Evolutionary conservation across 805 yeast genomes (phyloP), one percentile per base, ranked within the genome.

Genomic region (Barnettozyma sp.): DNA sequence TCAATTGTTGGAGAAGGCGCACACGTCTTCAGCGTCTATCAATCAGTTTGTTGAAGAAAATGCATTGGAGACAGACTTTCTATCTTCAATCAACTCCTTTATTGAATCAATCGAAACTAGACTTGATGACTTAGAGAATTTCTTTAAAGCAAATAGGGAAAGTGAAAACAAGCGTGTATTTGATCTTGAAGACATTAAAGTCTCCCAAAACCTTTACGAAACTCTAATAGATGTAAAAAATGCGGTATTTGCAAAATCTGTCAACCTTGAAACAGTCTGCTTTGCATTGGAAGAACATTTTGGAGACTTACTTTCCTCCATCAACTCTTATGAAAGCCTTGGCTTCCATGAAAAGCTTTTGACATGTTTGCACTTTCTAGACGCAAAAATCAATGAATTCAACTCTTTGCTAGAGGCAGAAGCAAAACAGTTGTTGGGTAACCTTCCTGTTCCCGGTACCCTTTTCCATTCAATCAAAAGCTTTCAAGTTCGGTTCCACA

Each of bases 331-430:
- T 20, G 37, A 51, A 18, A 41, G 36, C 5, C 28, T 53, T 6
- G 46, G 54, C 4, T 44, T 51, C 38, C 58, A 62, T 35, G 56
- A 59, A 35, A 58, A 55, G 21, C 42, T 65, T 2, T 36, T 60
- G 3, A 55, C 62, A 4, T 59, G 65, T 2, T 40, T 66, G 8
- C 66, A 59, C 19, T 58, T 60, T 26, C 42, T 66, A 9, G 70
- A 66, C 45, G 62, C 60, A 12, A 65, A 65, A 34, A 54, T 66
- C 20, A 60, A 61, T 30, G 63, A 62, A 34, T 54, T 66, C 43
- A 66, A 65, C 36, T 46, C 50, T 5, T 42, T 58, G 11, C 48
- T 63, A 18, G 57, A 54, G 42, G 21, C n/a, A 5, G 56, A 53
- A 26, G 45, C 49, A 3, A 46, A 40, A 20, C 37, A 30, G 10